Evolutionary conservation across 129 eudicot genomes (phyloP).

Genomic region (Daucus carota): DH1_v3.0 NC_030385.2:35248501-35249000

Average conservation of each 20-base stretch:
- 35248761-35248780: slow-evolving; percentile 53
- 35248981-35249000: slow-evolving; percentile 92
- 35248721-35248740: slow-evolving; percentile 92
- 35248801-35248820: neutral
- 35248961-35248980: slow-evolving; percentile 93
- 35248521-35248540: too few species aligned
- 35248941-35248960: slow-evolving; percentile 64
- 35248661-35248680: slow-evolving; percentile 92
- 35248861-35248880: neutral
- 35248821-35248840: neutral
- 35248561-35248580: neutral
- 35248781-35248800: neutral
- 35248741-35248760: slow-evolving; percentile 69
- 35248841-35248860: neutral
- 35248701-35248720: slow-evolving; percentile 87
- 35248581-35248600: neutral
- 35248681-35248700: slow-evolving; percentile 89
- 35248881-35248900: slow-evolving; percentile 88
- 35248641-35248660: slow-evolving; percentile 65
- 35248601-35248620: slow-evolving; percentile 28
- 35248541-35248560: neutral
- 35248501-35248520: neutral
- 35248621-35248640: slow-evolving; percentile 99
- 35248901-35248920: slow-evolving; percentile 84
- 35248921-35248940: slow-evolving; percentile 91